Conservation (phyloP, 305 asterid species). For the Rubia tinctorum region DNA sequence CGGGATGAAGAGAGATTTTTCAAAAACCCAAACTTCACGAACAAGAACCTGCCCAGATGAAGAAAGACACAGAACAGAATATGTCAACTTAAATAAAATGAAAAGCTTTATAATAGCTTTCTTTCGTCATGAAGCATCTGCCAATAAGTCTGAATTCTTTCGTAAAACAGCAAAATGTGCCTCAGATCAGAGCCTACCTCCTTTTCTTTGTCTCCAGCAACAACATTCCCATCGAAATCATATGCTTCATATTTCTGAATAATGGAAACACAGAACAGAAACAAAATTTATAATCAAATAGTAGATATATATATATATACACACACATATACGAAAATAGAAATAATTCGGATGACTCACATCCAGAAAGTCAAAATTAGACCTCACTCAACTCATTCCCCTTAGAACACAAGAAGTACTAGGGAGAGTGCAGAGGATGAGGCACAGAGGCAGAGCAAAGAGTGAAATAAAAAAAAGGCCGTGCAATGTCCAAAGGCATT, state of each 20-base stretch:
- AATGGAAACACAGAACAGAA: not conserved
- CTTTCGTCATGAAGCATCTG: not conserved
- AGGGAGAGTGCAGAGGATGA: not conserved
- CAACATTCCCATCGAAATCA: constrained; percentile 65
- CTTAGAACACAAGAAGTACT: not conserved
- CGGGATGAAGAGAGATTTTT: constrained; percentile 79
- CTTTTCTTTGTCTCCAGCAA: constrained; percentile 83
- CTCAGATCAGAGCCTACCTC: constrained; percentile 53
- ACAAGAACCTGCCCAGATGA: constrained; percentile 59
- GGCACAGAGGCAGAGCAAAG: not conserved
- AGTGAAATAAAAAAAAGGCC: not conserved
- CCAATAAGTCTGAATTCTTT: not conserved
- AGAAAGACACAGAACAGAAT: constrained; percentile 3
- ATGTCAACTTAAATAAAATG: not conserved
- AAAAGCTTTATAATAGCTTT: not conserved
- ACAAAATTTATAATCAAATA: not conserved
- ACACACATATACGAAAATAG: not conserved
- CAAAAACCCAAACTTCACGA: constrained; percentile 94
- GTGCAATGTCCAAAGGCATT: not conserved
- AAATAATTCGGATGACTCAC: not conserved
- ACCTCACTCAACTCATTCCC: not conserved
- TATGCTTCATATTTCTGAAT: constrained; percentile 92
- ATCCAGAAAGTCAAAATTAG: not conserved
- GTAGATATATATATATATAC: no score
- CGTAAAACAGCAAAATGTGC: not conserved